Base-by-base conservation (phyloP, 192 early-diverging fungal genomes). In the Backusella westeae region DNA sequence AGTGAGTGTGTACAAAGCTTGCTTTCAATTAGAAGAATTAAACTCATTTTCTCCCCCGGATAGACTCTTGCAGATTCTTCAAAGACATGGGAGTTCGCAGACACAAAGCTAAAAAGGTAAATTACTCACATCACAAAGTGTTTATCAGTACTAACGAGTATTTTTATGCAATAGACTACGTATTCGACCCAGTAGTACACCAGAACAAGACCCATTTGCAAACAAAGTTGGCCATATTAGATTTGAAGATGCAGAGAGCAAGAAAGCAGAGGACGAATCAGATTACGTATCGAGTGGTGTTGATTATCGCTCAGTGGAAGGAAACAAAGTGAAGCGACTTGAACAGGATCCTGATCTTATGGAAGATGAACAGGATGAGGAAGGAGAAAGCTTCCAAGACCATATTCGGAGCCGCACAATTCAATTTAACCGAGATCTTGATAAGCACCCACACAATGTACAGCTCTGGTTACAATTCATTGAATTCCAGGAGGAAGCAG, bases 381-480 rank as follows among this genome's bases (percentile, higher is more conserved):
- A 76, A 15, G 83, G 80, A 44, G 83, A 80, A 17, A 77, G 75
- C 6, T 75, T 88, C 69, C 80, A 86, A 29, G 82, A 83, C 1
- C 72, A 82, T 49, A 74, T 70, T 32, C 77, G 83, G 44, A 75
- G 74, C 12, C 71, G 78, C 12, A 84, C 76, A 34, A 80, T 83
- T 34, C 75, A 83, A 38, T 79, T 77, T 59, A 80, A 83, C 44
- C 65, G 52, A 12, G 17, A 73, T 12, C 39, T 83, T 23, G 72
- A 70, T 6, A 46, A 89, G 81, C 72, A 86, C 32, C 86, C 87
- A 19, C 66, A 85, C 34, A 59, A 90, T 69, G 65, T 82, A 12
- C 67, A 75, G 10, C 77, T 80, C 12, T 90, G 89, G 89, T 67
- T 88, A 6, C 79, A 84, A 26, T 88, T 87, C 67, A 85, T 88